These are phyloP conservation scores for Microcyclospora tardicrescens DNA, from an alignment of 2,329 filamentous ascomycete species.

Conservation along the genomic window DNA sequence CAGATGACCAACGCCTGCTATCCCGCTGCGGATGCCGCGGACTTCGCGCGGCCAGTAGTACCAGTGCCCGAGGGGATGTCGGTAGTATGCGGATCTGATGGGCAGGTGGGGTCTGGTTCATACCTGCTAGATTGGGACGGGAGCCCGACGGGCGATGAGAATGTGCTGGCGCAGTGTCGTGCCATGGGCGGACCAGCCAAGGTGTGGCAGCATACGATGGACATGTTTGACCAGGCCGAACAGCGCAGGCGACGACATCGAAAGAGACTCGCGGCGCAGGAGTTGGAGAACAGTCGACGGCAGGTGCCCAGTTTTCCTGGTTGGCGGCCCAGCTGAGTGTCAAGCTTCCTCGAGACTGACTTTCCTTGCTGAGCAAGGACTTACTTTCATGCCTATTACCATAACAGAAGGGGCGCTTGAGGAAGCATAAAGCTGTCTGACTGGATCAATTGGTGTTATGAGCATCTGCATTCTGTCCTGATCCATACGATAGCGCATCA, in stretches of 20 bases:
- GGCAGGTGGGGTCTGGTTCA: conserved; percentile 22
- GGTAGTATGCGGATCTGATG: conserved; percentile 18
- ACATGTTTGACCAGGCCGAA: conserved; percentile 20
- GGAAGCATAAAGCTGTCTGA: too few relatives aligned
- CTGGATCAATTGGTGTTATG: too few relatives aligned
- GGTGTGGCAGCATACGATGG: conserved; percentile 26
- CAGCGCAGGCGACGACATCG: conserved; percentile 7
- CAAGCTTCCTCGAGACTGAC: too few relatives aligned
- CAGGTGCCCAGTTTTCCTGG: conserved; percentile 17
- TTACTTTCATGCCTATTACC: too few relatives aligned
- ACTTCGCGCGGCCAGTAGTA: conserved; percentile 11
- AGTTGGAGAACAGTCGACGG: conserved; percentile 9
- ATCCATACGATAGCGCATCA: too few relatives aligned
- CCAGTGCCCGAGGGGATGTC: conserved; percentile 17
- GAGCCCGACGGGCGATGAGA: conserved; percentile 22
- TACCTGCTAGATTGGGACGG: conserved; percentile 28
- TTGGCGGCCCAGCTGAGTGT: conserved; percentile 15
- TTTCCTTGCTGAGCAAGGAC: too few relatives aligned
- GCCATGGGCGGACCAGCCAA: conserved; percentile 19
- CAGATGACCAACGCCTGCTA: conserved; percentile 25
- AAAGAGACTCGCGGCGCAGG: conserved; percentile 16
- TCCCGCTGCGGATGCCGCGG: conserved; percentile 13
- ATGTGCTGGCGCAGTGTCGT: conserved; percentile 19
- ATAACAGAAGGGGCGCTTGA: too few relatives aligned
- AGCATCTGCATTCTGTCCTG: too few relatives aligned